Evolutionary conservation across 441 rosid genomes (phyloP), one percentile per base, ranked within the genome.

Genomic region (Aleurites moluccanus): DNA sequence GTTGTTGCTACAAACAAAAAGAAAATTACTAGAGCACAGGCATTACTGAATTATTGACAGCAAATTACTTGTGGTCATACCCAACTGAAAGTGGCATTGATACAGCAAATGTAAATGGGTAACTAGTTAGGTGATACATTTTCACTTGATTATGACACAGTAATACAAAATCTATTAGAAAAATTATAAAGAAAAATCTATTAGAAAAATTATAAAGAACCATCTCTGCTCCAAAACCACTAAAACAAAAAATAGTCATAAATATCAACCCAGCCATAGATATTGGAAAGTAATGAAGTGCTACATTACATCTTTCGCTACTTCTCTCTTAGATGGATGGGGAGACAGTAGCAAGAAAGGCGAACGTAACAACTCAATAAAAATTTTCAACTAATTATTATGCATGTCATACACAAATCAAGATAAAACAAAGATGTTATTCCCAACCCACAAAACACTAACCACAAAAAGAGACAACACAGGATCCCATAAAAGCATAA

Each of bases 1-100:
- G 98, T 95, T 95, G 99, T 93, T 93, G 99, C 99, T 95, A 76
- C 75, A 68, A 69, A 70, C 57, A 70, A 83, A 72, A 67, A 38
- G 64, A 44, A 44, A 75, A 68, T 30, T 49, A 77, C 64, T 52
- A 71, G 67, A 83, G 64, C 64, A 59, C 45, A n/a, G 30, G 60
- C 75, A 70, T 73, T n/a, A 79, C 72, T 25, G 59, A 72, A 68
- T 49, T 52, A 56, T 18, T 45, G 23, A 65, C 49, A 77, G 49
- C 52, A 70, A 62, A 40, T 44, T 35, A 23, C 25, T 33, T 61
- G 64, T 35, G 33, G 28, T 70, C 38, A 57, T 42, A 70, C 8
- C 52, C 73, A 73, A 45, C 55, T 63, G 59, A 55, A 61, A 73
- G 25, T 42, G 55, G 33, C 50, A n/a, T 57, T 57, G 8, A 10